phyloP scores from a whole-genome alignment of 352 stramenopile genomes.

The Globisporangium barbulae region DNA sequence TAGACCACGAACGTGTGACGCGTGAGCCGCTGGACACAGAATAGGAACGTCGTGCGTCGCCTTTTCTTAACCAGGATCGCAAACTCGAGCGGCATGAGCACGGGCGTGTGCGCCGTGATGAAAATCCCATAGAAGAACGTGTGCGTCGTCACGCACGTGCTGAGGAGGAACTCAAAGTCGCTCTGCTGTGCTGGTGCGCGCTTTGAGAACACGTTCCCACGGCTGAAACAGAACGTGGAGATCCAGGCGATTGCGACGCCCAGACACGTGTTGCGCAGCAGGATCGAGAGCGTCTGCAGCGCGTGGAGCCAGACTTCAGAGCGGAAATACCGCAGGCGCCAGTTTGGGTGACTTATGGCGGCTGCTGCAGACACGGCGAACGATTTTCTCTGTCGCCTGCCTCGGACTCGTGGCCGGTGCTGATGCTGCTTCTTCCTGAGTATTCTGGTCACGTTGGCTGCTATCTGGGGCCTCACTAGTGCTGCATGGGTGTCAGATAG shows the following conservation, averaged over 20 bases:
- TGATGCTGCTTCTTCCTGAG: neutral
- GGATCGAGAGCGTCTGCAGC: constrained; percentile 15
- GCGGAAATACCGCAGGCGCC: neutral
- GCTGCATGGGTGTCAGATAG: neutral
- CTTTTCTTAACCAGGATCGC: neutral
- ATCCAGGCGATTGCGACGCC: constrained; percentile 18
- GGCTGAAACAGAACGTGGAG: constrained; percentile 22
- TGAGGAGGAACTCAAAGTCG: constrained; percentile 22
- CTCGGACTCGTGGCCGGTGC: neutral
- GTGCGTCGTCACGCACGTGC: constrained; percentile 19
- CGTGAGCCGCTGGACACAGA: constrained; percentile 2
- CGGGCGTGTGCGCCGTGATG: neutral
- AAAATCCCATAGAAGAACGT: constrained; percentile 12
- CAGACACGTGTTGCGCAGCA: constrained; percentile 23
- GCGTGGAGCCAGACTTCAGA: constrained; percentile 12
- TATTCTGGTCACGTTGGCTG: neutral
- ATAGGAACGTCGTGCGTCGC: neutral
- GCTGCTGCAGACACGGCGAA: neutral
- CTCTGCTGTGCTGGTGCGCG: constrained; percentile 23
- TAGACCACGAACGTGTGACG: constrained; percentile 12
- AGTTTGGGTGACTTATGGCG: neutral
- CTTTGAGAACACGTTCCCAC: constrained; percentile 25
- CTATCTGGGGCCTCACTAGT: neutral
- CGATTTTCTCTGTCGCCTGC: neutral
- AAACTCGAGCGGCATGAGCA: constrained; percentile 17